Evolutionary conservation across 1,139 yeast genomes (phyloP), one percentile per base, ranked within the genome.

Genomic region (Suhomyces atakaporum): DNA sequence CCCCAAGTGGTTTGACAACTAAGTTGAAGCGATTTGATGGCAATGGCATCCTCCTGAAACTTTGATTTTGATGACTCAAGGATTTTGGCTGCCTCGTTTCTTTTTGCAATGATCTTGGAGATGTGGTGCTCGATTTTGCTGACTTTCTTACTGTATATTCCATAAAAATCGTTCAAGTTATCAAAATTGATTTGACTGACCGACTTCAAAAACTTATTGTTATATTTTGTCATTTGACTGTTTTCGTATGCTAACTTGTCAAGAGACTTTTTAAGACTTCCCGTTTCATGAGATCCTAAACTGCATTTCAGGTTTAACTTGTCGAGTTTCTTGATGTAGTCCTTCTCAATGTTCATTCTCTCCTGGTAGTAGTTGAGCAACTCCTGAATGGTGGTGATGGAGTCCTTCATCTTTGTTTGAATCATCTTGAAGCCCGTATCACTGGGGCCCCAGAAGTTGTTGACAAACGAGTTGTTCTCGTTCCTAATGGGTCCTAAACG

Each of bases 1-100:
- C 94, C 94, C 68, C 92, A 81, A 22, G 92, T 73, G 11, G 90
- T 72, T 46, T 83, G 83, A 46, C 81, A 77, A 52, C 82, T 79
- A 12, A 88, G 79, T 31, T 71, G 66, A 36, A 71, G 69, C 2
- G 83, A 73, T 47, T 81, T 81, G 39, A 83, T 64, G 48, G 73
- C 79, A 27, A 72, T 63, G 54, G 84, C 79, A 35, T 78, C 86
- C 9, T 64, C 62, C 45, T 79, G 80, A 58, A 76, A 87, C 44
- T 72, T 72, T 28, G 66, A 66, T 41, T 82, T 74, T 69, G 61
- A 28, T 71, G 79, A 33, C 45, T 69, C 50, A 53, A 73, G 35
- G 63, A 66, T 54, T 35, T 56, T 59, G 28, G 46, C 40, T 4
- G 60, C 56, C 18, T 62, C 69, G 11, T 40, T 45, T 29, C 57